A percentile compares a stretch with the other conserved stretches of the same genome.
Conservation (phyloP, 441 rosid species). For the Adansonia grandidieri region DNA sequence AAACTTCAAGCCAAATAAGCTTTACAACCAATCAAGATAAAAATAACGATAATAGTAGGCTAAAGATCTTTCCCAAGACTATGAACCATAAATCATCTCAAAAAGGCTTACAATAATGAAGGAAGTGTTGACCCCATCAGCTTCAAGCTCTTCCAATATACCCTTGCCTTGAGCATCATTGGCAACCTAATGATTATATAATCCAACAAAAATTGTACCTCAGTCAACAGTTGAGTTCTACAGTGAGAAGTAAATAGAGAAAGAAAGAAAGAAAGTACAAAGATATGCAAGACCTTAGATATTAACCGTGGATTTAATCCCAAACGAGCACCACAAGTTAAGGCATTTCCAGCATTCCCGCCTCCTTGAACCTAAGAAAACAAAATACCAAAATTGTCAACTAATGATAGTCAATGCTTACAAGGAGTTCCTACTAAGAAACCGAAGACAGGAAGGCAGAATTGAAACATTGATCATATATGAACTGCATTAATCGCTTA, state of each 20-base stretch:
- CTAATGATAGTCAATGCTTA: constrained; percentile 32
- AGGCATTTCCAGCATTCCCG: constrained; percentile 77
- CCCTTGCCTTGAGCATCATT: constrained; percentile 72
- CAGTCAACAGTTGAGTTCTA: constrained; percentile 6
- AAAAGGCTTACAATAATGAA: constrained; percentile 62
- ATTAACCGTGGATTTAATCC: constrained; percentile 69
- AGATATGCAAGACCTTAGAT: constrained; percentile 58
- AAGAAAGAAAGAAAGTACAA: neutral
- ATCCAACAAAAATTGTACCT: neutral
- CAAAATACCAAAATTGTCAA: neutral
- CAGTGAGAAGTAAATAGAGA: constrained; percentile 4
- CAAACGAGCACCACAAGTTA: constrained; percentile 78
- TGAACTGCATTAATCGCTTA: neutral
- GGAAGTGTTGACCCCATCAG: constrained; percentile 80
- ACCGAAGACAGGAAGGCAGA: neutral
- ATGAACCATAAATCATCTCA: neutral
- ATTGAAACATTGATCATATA: neutral
- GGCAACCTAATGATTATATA: constrained; percentile 52
- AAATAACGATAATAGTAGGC: neutral
- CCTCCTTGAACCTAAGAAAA: constrained; percentile 65
- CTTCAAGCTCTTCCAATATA: constrained; percentile 70
- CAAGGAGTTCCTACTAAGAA: constrained; percentile 46
- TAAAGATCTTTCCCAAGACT: neutral
- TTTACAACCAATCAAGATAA: neutral
- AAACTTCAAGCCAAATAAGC: neutral